Evolutionary conservation across 2,329 filamentous ascomycete species (phyloP).

Genomic region (Fusarium anguioides): DNA sequence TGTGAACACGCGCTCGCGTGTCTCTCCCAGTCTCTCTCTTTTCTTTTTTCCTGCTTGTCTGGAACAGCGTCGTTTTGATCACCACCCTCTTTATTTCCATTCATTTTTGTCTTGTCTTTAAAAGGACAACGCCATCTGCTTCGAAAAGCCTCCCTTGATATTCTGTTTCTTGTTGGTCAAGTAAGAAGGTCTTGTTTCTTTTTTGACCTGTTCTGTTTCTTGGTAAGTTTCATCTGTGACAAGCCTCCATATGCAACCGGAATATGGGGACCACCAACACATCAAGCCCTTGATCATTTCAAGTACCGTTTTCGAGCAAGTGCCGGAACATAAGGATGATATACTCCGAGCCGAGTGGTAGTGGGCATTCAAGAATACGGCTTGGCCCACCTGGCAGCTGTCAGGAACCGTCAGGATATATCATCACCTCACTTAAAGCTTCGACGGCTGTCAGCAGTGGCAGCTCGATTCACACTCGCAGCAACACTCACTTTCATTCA

Average conservation of each 20-base stretch:
- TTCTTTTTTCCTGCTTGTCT: conserved; percentile 22
- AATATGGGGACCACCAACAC: conserved; percentile 2
- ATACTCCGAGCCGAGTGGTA: conserved; percentile 25
- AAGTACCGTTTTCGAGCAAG: conserved; percentile 16
- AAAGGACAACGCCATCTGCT: conserved; percentile 7
- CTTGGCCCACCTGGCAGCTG: background rate
- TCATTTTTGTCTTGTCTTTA: conserved; percentile 19
- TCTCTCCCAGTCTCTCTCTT: conserved; percentile 33
- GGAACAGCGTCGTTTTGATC: conserved; percentile 29
- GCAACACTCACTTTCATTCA: conserved; percentile 13
- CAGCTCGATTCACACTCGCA: background rate
- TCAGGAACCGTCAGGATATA: background rate
- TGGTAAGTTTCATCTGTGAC: conserved; percentile 28
- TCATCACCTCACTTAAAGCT: conserved; percentile 15
- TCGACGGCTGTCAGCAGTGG: conserved; percentile 8
- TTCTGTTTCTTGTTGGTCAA: background rate
- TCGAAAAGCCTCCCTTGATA: conserved; percentile 22
- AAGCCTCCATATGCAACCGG: conserved; percentile 18
- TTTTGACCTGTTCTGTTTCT: conserved; percentile 2
- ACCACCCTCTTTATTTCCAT: conserved; percentile 25
- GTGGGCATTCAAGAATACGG: background rate
- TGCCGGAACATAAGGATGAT: background rate
- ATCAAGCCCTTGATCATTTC: background rate
- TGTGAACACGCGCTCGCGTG: conserved; percentile 44
- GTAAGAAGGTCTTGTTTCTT: background rate